These are phyloP conservation scores for Syncephalastrum sp. DNA, from an alignment of 371 early-diverging fungal genomes.

Conservation along the genomic window DNA sequence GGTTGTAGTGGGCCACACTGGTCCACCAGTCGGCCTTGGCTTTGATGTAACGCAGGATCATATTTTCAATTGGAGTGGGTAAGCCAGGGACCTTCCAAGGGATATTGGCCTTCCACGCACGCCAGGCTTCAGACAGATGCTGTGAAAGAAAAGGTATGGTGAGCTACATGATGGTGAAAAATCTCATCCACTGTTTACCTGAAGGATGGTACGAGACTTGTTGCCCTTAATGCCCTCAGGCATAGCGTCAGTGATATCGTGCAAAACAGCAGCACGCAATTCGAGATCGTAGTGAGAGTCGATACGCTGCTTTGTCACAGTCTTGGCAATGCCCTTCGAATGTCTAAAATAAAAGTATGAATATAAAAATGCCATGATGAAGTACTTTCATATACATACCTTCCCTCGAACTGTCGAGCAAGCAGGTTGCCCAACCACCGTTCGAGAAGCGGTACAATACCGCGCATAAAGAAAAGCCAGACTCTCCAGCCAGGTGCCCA, in stretches of 20 bases:
- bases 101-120: constrained; percentile 98
- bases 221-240: constrained; percentile 96
- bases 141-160: constrained; percentile 34
- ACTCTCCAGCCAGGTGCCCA: constrained; percentile 99
- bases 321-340: constrained; percentile 96
- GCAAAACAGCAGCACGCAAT: constrained; percentile 95
- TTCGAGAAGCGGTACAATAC: constrained; percentile 96
- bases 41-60: constrained; percentile 98
- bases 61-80: constrained; percentile 96
- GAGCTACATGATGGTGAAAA: neutral
- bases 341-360: constrained; percentile 53
- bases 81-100: constrained; percentile 99
- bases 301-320: constrained; percentile 98
- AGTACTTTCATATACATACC: constrained; percentile 7
- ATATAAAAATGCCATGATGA: neutral
- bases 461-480: constrained; percentile 99
- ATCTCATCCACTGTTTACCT: neutral
- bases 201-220: constrained; percentile 91
- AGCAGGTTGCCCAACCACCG: constrained; percentile 98
- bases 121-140: constrained; percentile 98
- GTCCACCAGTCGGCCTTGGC: constrained; percentile 99
- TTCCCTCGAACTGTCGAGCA: constrained; percentile 97
- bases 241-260: constrained; percentile 98
- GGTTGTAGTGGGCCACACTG: constrained; percentile 95
- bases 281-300: constrained; percentile 98